Evolutionary conservation across 768 basidiomycete species (phyloP).

Genomic region (Boletus sp.): DNA sequence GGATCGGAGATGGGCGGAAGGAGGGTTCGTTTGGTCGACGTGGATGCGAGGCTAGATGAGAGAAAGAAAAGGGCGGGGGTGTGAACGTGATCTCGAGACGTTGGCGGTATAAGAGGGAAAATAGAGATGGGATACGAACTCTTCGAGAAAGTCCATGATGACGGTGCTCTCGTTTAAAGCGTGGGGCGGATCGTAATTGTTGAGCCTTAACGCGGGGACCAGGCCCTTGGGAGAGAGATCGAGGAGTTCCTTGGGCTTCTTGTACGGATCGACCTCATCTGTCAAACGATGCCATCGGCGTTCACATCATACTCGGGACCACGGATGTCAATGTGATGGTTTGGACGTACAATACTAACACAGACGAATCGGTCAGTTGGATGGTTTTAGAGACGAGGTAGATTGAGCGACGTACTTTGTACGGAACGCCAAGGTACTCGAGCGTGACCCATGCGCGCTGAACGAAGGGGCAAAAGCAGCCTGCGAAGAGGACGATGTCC

Average conservation of each 20-base stretch:
- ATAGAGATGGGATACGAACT: slow-evolving; percentile 40
- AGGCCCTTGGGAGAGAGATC: slow-evolving; percentile 80
- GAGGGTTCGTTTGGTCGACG: slow-evolving; percentile 46
- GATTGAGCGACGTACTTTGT: slow-evolving; percentile 48
- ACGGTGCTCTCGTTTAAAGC: slow-evolving; percentile 78
- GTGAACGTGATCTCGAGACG: background rate
- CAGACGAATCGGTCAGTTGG: background rate
- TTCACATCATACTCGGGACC: background rate
- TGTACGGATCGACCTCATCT: slow-evolving; percentile 84
- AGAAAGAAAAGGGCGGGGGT: background rate
- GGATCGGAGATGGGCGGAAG: slow-evolving; percentile 57
- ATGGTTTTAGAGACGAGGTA: background rate
- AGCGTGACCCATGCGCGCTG: slow-evolving; percentile 77
- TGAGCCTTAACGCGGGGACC: slow-evolving; percentile 65
- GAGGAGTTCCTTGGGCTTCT: slow-evolving; percentile 76
- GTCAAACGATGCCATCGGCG: background rate
- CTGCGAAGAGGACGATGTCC: slow-evolving; percentile 65
- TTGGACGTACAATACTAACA: slow-evolving; percentile 38
- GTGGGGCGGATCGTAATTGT: slow-evolving; percentile 50
- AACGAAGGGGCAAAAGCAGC: slow-evolving; percentile 80
- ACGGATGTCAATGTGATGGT: background rate
- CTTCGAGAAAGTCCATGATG: slow-evolving; percentile 75
- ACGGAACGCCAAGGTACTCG: slow-evolving; percentile 66
- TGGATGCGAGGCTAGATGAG: slow-evolving; percentile 44
- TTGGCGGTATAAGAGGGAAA: background rate